A percentile compares a stretch with the other conserved stretches of the same genome.
Evolutionary conservation across 129 eudicot genomes (phyloP).

Genomic region (Glebionis coronaria): DNA sequence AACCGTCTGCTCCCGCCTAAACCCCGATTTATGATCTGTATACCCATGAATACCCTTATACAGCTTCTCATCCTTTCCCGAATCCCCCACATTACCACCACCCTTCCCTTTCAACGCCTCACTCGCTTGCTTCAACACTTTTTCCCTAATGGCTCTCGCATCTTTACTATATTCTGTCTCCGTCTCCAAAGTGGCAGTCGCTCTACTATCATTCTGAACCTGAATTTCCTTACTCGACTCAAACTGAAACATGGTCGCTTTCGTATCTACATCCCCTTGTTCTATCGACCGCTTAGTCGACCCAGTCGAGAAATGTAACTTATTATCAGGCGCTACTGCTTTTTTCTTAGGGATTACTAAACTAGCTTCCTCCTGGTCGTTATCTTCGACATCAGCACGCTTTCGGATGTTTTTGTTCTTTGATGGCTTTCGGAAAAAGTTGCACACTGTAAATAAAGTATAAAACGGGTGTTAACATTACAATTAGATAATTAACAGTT

Average conservation of each 20-base stretch:
- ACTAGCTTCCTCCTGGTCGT: constrained; percentile 43
- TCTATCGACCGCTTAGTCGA: constrained; percentile 39
- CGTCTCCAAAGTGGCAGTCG: constrained; percentile 92
- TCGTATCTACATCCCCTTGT: constrained; percentile 34
- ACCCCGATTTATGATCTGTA: constrained; percentile 89
- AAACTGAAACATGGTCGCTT: constrained; percentile 55
- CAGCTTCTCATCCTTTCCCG: constrained; percentile 49
- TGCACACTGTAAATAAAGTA: constrained; percentile 56
- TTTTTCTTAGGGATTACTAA: constrained; percentile 54
- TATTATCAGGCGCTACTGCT: constrained; percentile 44
- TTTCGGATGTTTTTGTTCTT: constrained; percentile 80
- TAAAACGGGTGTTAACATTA: neutral
- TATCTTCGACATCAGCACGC: constrained; percentile 49
- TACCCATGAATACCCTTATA: constrained; percentile 88
- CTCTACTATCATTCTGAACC: constrained; percentile 88
- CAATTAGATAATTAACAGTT: neutral
- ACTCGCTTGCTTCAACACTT: constrained; percentile 74
- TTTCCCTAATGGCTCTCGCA: constrained; percentile 88
- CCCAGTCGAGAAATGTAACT: constrained; percentile 61
- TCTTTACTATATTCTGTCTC: constrained; percentile 82
- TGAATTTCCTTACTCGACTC: constrained; percentile 88
- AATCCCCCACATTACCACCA: neutral
- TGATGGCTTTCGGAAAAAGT: constrained; percentile 73
- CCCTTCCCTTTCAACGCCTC: constrained; percentile 67
- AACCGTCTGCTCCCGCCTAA: constrained; percentile 85